These are phyloP conservation scores for Tricholoma matsutake DNA, from an alignment of 768 basidiomycete species.

Conservation along the genomic window DNA sequence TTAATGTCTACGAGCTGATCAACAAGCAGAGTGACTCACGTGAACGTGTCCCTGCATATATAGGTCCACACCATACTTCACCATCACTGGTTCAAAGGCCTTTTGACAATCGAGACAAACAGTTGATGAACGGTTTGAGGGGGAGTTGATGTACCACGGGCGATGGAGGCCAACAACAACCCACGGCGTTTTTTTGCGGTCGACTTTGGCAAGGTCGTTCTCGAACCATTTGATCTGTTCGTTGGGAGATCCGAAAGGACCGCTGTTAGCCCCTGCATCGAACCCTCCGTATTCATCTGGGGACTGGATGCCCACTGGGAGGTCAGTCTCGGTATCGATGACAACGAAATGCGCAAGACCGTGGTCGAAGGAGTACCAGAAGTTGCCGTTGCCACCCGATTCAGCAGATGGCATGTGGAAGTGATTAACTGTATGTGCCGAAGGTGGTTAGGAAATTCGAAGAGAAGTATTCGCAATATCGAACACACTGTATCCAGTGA, in stretches of 20 bases:
- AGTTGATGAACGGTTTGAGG: no score
- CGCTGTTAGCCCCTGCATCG: constrained; percentile 12
- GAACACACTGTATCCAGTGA: constrained; percentile 12
- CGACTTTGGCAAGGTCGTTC: constrained; percentile 13
- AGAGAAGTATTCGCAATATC: constrained; percentile 8
- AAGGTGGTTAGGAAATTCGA: constrained; percentile 11
- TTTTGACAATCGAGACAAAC: no score
- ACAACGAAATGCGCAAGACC: constrained; percentile 19
- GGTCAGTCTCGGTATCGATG: constrained; percentile 19
- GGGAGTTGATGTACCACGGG: no score
- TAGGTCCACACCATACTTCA: no score
- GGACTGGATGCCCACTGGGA: constrained; percentile 13
- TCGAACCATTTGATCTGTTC: constrained; percentile 18
- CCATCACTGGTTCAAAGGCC: no score
- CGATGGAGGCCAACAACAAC: constrained; percentile 4
- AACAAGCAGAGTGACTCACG: no score
- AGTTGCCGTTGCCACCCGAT: constrained; percentile 17
- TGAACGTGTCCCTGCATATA: no score
- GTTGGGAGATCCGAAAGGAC: constrained; percentile 18
- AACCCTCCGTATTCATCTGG: constrained; percentile 15
- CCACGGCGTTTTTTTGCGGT: constrained; percentile 20
- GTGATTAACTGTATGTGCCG: no score
- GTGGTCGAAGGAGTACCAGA: constrained; percentile 22
- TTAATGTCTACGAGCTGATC: no score
- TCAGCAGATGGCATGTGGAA: not conserved